A percentile compares a stretch with the other conserved stretches of the same genome.
These are phyloP conservation scores for Aeminium ludgeri DNA, from an alignment of 495 filamentous ascomycete genomes.

Conservation along the genomic window DNA sequence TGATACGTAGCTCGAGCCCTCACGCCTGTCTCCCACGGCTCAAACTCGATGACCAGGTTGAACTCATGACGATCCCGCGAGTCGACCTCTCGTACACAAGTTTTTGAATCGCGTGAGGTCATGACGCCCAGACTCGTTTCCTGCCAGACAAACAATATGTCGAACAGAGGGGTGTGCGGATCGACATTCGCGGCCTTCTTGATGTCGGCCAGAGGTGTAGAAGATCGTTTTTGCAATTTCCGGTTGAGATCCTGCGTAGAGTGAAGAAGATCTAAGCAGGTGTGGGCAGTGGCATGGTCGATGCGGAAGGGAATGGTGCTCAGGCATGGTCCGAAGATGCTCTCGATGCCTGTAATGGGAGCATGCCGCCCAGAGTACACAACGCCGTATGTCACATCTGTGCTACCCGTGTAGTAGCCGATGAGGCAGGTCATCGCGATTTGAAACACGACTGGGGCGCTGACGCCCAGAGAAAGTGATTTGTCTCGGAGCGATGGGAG, in stretches of 20 bases:
- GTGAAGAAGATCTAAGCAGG: conserved; percentile 38
- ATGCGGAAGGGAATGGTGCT: conserved; percentile 50
- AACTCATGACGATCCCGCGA: conserved; percentile 56
- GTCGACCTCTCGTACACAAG: conserved; percentile 31
- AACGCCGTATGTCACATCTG: conserved; percentile 57
- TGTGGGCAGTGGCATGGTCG: conserved; percentile 29
- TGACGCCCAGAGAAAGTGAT: conserved; percentile 13
- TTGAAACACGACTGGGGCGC: conserved; percentile 52
- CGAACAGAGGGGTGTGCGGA: conserved; percentile 38
- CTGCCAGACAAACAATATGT: conserved; percentile 63
- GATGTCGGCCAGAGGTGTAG: conserved; percentile 47
- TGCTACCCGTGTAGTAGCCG: conserved; percentile 38
- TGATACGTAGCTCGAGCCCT: conserved; percentile 32
- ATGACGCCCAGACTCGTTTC: conserved; percentile 34
- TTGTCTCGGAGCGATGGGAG: not conserved
- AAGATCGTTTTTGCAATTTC: conserved; percentile 39
- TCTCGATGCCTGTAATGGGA: conserved; percentile 46
- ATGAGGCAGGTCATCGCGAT: conserved; percentile 51
- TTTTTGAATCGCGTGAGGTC: conserved; percentile 18
- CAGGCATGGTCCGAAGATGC: conserved; percentile 57
- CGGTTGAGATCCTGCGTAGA: conserved; percentile 44
- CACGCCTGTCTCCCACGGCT: conserved; percentile 29
- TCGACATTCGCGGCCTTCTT: conserved; percentile 37
- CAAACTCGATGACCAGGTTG: conserved; percentile 52
- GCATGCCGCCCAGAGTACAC: conserved; percentile 61